Evolutionary conservation across 257 asterid species (phyloP), one percentile per base, ranked within the genome.

Genomic region (Cruciata laevipes): DNA sequence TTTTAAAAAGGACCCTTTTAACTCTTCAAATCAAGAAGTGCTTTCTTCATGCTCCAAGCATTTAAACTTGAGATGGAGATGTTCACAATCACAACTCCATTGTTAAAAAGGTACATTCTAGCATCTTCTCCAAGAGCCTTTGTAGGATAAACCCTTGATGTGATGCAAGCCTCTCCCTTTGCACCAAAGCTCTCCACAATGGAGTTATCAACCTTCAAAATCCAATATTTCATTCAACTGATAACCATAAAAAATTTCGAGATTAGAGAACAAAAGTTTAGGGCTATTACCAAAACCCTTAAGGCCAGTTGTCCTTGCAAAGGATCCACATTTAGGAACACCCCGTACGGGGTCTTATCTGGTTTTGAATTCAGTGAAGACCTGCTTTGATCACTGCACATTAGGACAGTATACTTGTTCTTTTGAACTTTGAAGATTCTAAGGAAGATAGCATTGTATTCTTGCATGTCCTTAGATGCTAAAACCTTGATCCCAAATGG

Each of bases 361-460:
- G 74, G 71, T 33, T 55, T 62, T 55, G 71, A 47, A 38, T 49
- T 63, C 21, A 73, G 67, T 1, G 85, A 81, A 31, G 85, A 81
- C 75, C 85, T 78, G 79, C 69, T 78, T 40, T 73, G 85, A 0
- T 78, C 85, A 47, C 81, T 81, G 69, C 83, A 78, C 77, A 81
- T 75, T 20, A 81, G 83, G 18, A 78, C 83, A 31, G 68, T 72
- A 53, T 66, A 75, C 18, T 69, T 75, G 74, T 75, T 42, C 6
- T 40, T 5, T 60, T 3, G 7, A 47, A 60, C 65, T 12, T 47
- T 73, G 68, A 81, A 81, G 61, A 81, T 67, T 70, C 76, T 73
- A 30, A 81, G 70, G 75, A 78, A 78, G 44, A 81, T 55, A 14
- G 83, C 79, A 2, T 81, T 81, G 55, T 73, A 73, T 68, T 81